Conservation (phyloP, 1,284 basidiomycete species). For the Sporisorium sorghi region DNA sequence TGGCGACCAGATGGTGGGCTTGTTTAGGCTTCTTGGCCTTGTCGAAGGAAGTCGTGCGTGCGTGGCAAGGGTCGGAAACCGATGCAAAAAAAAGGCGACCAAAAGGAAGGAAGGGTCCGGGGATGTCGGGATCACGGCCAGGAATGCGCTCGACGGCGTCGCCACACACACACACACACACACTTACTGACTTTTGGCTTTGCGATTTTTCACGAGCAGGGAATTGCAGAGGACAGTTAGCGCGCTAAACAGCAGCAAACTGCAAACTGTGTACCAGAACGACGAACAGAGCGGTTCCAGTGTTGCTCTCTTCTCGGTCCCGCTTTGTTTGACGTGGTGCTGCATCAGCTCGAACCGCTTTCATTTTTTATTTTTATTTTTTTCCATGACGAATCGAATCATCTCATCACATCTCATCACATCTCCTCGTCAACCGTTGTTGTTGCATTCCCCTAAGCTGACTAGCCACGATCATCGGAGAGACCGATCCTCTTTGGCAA, state of each 20-base stretch:
- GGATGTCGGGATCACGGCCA: conserved; percentile 8
- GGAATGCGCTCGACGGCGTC: conserved; percentile 11
- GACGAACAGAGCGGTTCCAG: neutral
- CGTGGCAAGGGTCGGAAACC: neutral
- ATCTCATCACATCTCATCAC: neutral
- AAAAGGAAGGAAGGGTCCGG: conserved; percentile 22
- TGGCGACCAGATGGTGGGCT: no score
- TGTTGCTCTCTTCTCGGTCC: neutral
- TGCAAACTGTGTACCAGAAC: neutral
- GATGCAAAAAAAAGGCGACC: no score
- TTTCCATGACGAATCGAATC: neutral
- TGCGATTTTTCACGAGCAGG: conserved; percentile 9
- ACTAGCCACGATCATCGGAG: no score
- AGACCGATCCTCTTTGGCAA: no score
- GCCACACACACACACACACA: conserved; percentile 1
- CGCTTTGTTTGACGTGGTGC: conserved; percentile 3
- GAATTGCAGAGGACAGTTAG: neutral
- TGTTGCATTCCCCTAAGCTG: no score
- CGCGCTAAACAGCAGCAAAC: no score
- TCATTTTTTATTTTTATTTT: no score
- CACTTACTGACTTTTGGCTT: no score
- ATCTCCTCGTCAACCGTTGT: no score
- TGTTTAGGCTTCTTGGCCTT: no score
- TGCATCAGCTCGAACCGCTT: no score
- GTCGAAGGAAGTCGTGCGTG: no score